phyloP scores from a whole-genome alignment of 345 rosid species.

The Arabidopsis suecica region DNA sequence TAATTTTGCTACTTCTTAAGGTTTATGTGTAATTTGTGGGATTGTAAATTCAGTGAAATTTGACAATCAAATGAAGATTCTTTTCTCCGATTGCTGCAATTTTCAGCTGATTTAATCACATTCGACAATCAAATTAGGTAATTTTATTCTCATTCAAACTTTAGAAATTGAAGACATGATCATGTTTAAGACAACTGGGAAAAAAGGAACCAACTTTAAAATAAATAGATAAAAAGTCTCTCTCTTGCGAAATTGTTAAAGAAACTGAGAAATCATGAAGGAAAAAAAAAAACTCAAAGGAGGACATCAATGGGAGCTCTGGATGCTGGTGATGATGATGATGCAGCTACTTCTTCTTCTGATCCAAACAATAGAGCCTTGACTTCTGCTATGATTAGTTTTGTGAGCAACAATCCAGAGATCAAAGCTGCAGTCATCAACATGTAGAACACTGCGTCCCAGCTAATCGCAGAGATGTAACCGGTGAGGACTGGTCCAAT shows the following conservation, averaged over 20 bases:
- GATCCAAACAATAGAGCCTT: slow-evolving; percentile 59
- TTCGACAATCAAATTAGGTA: background rate
- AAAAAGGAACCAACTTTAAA: background rate
- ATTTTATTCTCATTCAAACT: slow-evolving; percentile 32
- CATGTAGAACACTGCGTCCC: slow-evolving; percentile 92
- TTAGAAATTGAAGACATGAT: background rate
- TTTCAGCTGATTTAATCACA: background rate
- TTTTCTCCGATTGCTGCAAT: slow-evolving; percentile 1
- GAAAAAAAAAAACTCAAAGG: background rate
- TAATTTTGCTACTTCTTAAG: background rate
- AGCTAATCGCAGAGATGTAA: slow-evolving; percentile 80
- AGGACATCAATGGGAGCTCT: slow-evolving; percentile 47
- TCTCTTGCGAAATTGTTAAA: slow-evolving; percentile 18
- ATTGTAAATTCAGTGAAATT: slow-evolving; percentile 24
- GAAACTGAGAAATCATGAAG: slow-evolving; percentile 10
- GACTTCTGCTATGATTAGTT: slow-evolving; percentile 74
- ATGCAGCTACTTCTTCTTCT: slow-evolving; percentile 21
- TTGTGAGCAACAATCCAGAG: slow-evolving; percentile 82
- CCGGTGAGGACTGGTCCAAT: slow-evolving; percentile 91
- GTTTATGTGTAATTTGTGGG: background rate
- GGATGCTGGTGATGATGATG: slow-evolving; percentile 28
- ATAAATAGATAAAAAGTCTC: background rate
- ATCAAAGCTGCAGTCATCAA: slow-evolving; percentile 86
- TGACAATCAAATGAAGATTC: background rate
- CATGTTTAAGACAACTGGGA: slow-evolving; percentile 1